Percentiles rank a stretch among this genome's conserved stretches.
Conservation (phyloP, 768 basidiomycete species). For the Cytidiella melzeri region DNA sequence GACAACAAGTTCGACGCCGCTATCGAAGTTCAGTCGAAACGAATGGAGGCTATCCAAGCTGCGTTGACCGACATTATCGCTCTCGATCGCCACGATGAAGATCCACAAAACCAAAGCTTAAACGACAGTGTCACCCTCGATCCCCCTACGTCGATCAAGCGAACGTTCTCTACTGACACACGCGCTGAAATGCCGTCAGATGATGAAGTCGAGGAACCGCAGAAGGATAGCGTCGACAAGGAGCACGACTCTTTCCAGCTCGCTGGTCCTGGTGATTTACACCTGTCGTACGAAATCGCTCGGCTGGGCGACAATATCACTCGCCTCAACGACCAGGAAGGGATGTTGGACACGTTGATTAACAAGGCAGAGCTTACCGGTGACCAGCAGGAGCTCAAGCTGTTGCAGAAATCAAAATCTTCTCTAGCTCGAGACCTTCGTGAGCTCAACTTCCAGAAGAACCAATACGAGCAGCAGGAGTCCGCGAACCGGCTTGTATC, state of each 20-base stretch:
- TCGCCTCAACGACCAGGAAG: slow-evolving; percentile 74
- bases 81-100: slow-evolving; percentile 52
- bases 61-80: slow-evolving; percentile 96
- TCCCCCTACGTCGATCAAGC: neutral
- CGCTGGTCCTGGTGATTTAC: slow-evolving; percentile 85
- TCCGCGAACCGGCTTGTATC: slow-evolving; percentile 82
- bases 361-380: slow-evolving; percentile 95
- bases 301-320: slow-evolving; percentile 71
- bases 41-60: slow-evolving; percentile 96
- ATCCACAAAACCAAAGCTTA: slow-evolving; percentile 8
- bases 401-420: slow-evolving; percentile 77
- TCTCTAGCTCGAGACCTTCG: slow-evolving; percentile 79
- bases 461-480: slow-evolving; percentile 92
- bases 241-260: slow-evolving; percentile 57
- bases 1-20: slow-evolving; percentile 47
- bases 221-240: slow-evolving; percentile 34
- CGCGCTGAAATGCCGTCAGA: slow-evolving; percentile 17
- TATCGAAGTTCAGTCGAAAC: slow-evolving; percentile 62
- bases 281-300: slow-evolving; percentile 80
- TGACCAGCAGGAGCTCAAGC: slow-evolving; percentile 75
- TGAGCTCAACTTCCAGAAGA: slow-evolving; percentile 82
- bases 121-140: slow-evolving; percentile 8
- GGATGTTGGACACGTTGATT: slow-evolving; percentile 81
- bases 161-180: neutral
- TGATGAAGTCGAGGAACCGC: slow-evolving; percentile 40